A percentile compares a stretch with the other conserved stretches of the same genome.
phyloP scores from a whole-genome alignment of 2,329 filamentous ascomycete species.

The Xylaria sp. region DNA sequence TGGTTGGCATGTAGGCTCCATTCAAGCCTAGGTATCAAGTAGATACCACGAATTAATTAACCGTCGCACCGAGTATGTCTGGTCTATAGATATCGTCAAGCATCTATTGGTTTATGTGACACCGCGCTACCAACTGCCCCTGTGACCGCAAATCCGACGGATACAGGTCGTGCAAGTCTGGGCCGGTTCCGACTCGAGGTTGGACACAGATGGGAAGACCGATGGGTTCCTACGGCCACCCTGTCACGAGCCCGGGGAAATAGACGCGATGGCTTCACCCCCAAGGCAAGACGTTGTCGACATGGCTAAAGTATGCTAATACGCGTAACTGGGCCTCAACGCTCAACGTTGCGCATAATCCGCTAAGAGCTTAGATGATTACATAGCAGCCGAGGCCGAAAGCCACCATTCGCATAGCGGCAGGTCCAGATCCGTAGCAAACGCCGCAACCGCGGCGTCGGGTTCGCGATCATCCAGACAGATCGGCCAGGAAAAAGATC shows the following conservation, averaged over 20 bases:
- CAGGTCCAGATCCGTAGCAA: not conserved
- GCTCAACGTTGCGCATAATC: too few relatives aligned
- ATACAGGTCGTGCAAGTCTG: constrained; percentile 4
- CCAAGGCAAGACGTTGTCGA: not conserved
- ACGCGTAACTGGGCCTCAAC: too few relatives aligned
- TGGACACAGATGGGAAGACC: not conserved
- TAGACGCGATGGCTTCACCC: not conserved
- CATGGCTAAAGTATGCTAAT: not conserved
- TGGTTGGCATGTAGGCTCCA: constrained; percentile 13
- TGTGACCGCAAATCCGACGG: constrained; percentile 11
- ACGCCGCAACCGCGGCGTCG: not conserved
- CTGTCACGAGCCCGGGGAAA: not conserved
- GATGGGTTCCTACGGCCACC: not conserved
- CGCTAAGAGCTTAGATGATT: not conserved
- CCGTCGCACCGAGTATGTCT: constrained; percentile 7
- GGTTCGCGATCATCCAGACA: not conserved
- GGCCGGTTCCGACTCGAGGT: not conserved
- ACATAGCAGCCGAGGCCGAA: not conserved
- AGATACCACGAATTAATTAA: constrained; percentile 11
- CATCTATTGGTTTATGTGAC: constrained; percentile 22
- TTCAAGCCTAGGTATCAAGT: constrained; percentile 7
- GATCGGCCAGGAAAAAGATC: not conserved
- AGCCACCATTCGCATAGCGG: too few relatives aligned
- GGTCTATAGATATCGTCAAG: constrained; percentile 16
- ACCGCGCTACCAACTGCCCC: constrained; percentile 15